Percentiles rank a stretch among this genome's conserved stretches.
Evolutionary conservation across 2,329 filamentous ascomycete species (phyloP).

Genomic region (Fonsecaea pedrosoi): DNA sequence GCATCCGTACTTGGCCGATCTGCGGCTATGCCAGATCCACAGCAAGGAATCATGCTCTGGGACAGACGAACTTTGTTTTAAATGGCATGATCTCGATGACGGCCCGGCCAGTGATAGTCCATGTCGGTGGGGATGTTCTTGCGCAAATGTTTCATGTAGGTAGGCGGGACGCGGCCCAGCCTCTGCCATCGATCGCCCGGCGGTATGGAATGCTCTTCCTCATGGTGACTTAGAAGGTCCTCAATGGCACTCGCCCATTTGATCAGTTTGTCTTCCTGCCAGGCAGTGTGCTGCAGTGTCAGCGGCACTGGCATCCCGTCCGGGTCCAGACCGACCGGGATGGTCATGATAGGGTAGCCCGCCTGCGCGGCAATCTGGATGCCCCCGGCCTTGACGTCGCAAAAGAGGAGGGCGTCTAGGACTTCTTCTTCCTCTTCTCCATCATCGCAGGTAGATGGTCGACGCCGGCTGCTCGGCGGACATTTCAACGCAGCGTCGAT

Average conservation of each 20-base stretch:
- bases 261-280: conserved; percentile 43
- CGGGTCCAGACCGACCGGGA: conserved; percentile 43
- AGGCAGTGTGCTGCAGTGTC: conserved; percentile 43
- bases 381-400: conserved; percentile 42
- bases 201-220: conserved; percentile 12
- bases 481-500: conserved; percentile 42
- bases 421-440: conserved; percentile 15
- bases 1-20: not conserved
- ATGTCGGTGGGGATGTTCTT: conserved; percentile 42
- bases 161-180: conserved; percentile 38
- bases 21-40: not conserved
- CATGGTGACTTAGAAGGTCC: conserved; percentile 38
- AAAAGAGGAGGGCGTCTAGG: conserved; percentile 43
- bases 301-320: conserved; percentile 40
- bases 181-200: conserved; percentile 9
- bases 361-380: conserved; percentile 46
- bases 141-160: conserved; percentile 38
- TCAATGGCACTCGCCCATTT: conserved; percentile 45
- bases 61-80: not conserved
- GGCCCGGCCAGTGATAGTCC: conserved; percentile 33
- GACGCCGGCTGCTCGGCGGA: conserved; percentile 3
- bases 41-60: not conserved
- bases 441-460: not conserved
- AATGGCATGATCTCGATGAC: conserved; percentile 21
- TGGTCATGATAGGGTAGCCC: conserved; percentile 43